Evolutionary conservation across 1,284 basidiomycete genomes (phyloP), one percentile per base, ranked within the genome.

Genomic region (Ganoderma sinense): DNA sequence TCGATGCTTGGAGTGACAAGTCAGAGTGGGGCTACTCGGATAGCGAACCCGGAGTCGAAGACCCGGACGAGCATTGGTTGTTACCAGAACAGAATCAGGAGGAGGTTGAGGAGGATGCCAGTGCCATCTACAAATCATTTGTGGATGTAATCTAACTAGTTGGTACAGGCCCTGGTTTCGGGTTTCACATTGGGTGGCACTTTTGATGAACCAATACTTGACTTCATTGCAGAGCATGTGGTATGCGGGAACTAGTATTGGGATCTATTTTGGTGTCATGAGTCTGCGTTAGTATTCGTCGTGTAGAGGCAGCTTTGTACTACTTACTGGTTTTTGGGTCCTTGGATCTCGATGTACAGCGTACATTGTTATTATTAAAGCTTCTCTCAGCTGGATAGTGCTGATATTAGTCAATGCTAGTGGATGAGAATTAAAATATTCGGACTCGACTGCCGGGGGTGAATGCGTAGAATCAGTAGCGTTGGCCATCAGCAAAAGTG

Each of bases 11-110:
- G 53, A 56, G 53, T 20, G 29, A 56, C 53, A 29, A 31, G 29
- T 14, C 53, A 29, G 53, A 56, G 29, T 56, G 53, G 53, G 53
- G 53, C 16, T 31, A 56, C 31, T 56, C 53, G 53, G 53, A 55
- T 31, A 14, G 5, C 5, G 53, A 56, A 7, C 10, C n/a, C n/a
- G 26, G 51, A 53, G 8, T 53, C 26, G 51, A 53, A 14, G 51
- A 29, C 13, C 10, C 2, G 5, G 20, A 48, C 11, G 45, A 48
- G 4, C 5, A 2, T 20, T 3, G 20, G n/a, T n/a, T n/a, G n/a
- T n/a, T n/a, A n/a, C n/a, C n/a, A n/a, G n/a, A n/a, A n/a, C 4
- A 23, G 7, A 20, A 10, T 48, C 45, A 26, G 48, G 43, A 26
- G 14, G 48, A 51, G 23, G 11, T 13, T 13, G n/a, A 26, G n/a